Conservation (phyloP, 1,284 basidiomycete genomes). For the Cryptococcus sp. region DNA sequence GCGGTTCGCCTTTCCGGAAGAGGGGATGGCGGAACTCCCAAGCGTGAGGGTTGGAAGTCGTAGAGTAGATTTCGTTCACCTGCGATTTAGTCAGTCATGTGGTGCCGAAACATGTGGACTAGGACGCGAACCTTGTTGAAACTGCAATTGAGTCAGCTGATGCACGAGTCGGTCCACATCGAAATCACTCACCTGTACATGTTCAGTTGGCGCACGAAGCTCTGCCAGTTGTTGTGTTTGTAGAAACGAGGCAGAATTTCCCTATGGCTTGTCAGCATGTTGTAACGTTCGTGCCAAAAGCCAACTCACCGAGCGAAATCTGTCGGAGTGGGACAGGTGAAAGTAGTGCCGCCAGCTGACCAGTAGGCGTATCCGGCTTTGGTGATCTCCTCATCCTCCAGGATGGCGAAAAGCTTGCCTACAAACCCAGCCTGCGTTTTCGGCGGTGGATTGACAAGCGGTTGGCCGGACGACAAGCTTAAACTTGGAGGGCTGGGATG, state of each 20-base stretch:
- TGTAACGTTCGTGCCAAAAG: neutral
- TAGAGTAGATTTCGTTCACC: constrained; percentile 52
- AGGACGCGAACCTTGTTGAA: constrained; percentile 43
- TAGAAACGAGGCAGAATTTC: constrained; percentile 54
- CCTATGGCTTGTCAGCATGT: constrained; percentile 25
- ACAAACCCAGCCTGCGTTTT: constrained; percentile 55
- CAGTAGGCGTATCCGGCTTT: constrained; percentile 51
- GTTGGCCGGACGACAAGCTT: constrained; percentile 36
- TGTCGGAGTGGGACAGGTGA: constrained; percentile 54
- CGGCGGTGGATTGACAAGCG: constrained; percentile 38
- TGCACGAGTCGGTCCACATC: neutral
- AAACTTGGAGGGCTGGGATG: constrained; percentile 25
- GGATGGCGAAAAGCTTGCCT: constrained; percentile 53
- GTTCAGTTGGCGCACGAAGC: constrained; percentile 55
- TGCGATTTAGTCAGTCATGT: constrained; percentile 9
- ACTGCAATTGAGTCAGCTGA: constrained; percentile 21
- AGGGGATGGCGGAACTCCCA: constrained; percentile 56
- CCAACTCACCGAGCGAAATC: constrained; percentile 52
- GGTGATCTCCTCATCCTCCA: constrained; percentile 51
- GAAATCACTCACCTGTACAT: constrained; percentile 53
- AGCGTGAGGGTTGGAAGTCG: constrained; percentile 46
- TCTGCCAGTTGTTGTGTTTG: constrained; percentile 57
- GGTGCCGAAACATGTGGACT: neutral
- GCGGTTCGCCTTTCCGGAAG: constrained; percentile 53
- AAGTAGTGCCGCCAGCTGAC: constrained; percentile 51